phyloP scores from a whole-genome alignment of 2,329 filamentous ascomycete genomes.

The Neonectria sp. region DNA sequence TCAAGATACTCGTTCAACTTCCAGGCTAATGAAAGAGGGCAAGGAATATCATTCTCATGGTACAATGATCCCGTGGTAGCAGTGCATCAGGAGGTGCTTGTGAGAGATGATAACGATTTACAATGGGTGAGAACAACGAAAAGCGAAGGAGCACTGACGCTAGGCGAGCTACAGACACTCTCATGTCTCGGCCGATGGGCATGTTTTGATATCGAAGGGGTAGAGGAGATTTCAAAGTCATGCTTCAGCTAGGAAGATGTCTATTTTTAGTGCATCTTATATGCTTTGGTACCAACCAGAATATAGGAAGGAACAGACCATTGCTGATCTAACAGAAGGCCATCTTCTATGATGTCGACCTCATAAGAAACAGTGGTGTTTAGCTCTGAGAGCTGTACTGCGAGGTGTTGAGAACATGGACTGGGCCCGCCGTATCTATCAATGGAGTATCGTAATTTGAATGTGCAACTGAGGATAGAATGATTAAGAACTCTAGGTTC shows the following conservation, averaged over 20 bases:
- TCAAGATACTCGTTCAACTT: slow-evolving; percentile 1
- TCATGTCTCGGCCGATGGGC: not conserved
- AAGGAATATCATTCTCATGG: not conserved
- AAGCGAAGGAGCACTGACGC: not conserved
- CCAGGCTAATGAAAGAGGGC: not conserved
- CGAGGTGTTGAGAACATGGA: too few species aligned
- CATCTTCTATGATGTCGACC: too few species aligned
- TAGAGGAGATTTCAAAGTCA: too few species aligned
- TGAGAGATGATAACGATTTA: not conserved
- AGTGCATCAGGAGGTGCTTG: not conserved
- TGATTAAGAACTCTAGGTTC: not conserved
- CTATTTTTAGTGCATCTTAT: too few species aligned
- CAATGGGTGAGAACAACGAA: not conserved
- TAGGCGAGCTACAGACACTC: not conserved
- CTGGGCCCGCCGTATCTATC: too few species aligned
- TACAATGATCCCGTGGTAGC: not conserved
- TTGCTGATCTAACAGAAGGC: too few species aligned
- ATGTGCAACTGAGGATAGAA: not conserved
- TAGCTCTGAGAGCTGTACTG: too few species aligned
- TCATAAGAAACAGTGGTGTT: too few species aligned
- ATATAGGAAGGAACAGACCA: too few species aligned
- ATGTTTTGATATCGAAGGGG: not conserved
- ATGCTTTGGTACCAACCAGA: too few species aligned
- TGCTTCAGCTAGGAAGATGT: too few species aligned
- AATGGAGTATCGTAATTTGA: too few species aligned